These are phyloP conservation scores for Barbatosphaeria neglecta DNA, from an alignment of 495 filamentous ascomycete genomes.

Conservation along the genomic window DNA sequence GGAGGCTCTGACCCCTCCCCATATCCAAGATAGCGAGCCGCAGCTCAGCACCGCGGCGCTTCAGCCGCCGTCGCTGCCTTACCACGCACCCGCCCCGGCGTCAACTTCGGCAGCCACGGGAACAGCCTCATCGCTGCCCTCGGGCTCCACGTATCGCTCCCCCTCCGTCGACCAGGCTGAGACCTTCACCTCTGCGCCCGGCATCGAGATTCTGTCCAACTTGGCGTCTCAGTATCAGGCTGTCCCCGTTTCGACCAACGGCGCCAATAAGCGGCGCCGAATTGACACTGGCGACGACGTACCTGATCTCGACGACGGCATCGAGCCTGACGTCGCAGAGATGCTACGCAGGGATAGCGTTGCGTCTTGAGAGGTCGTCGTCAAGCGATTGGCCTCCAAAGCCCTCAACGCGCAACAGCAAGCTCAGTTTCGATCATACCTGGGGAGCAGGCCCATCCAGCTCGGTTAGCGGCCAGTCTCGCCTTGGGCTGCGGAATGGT, in stretches of 20 bases:
- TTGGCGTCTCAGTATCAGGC: conserved; percentile 36
- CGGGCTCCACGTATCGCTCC: conserved; percentile 9
- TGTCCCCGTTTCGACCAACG: conserved; percentile 27
- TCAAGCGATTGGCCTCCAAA: no score
- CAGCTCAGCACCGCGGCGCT: conserved; percentile 9
- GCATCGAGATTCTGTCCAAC: conserved; percentile 39
- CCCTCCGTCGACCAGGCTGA: conserved; percentile 13
- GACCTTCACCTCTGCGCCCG: conserved; percentile 26
- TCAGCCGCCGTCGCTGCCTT: conserved; percentile 16
- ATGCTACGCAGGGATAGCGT: conserved; percentile 48
- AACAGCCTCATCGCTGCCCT: conserved; percentile 5
- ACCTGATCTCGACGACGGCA: conserved; percentile 57
- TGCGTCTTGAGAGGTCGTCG: background rate
- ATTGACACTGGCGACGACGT: conserved; percentile 53
- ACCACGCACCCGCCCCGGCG: background rate
- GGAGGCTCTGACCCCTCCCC: conserved; percentile 73
- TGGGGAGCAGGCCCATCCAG: no score
- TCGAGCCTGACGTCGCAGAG: conserved; percentile 77
- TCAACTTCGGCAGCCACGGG: background rate
- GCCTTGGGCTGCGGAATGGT: no score
- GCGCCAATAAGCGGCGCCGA: conserved; percentile 64
- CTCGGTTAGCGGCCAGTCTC: no score
- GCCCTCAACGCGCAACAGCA: no score
- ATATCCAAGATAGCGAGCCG: conserved; percentile 16
- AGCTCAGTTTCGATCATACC: no score